Evolutionary conservation across 2,329 filamentous ascomycete species (phyloP), one percentile per base, ranked within the genome.

Genomic region (Fusarium tjaetaba): DNA sequence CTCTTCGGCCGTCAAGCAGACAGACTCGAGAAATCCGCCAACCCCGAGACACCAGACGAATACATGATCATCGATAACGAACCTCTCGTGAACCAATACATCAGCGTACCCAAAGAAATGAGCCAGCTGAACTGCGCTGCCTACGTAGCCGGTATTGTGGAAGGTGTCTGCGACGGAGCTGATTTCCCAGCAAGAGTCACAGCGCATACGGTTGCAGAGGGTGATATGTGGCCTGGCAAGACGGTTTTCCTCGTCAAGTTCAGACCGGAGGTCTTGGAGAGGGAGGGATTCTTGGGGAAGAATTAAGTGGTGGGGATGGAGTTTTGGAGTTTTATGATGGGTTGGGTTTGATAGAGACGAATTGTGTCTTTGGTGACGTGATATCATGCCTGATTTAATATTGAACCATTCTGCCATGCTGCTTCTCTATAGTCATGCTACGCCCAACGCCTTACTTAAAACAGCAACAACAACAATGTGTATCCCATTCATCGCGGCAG

Each of bases 21-120:
- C 84, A 93, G 94, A 24, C 91, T 99, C 66, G 96, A 99, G 85
- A 95, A 96, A 84, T 94, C 91, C 67, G 91, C 91, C 61, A 92
- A 94, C 78, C 92, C 93, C 14, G 90, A 92, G 60, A 96, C 95
- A 59, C 92, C 94, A 14, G 94, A 96, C 77, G 96, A 98, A 86
- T 99, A 98, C 87, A 98, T 99, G 96, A 96, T 99, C 78, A 94
- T 95, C 78, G 96, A 99, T 85, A 98, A 99, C 84, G 96, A 98
- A 81, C 96, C 96, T 28, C 88, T 98, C 57, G 96, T 98, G 43
- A 98, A 98, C 83, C 92, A 93, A 71, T 98, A 96, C 85, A 93
- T 99, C 80, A 94, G 91, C 78, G 93, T 98, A 60, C 96, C 96
- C 22, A 93, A 93, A 79, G 96, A 99, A 84, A 97, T 99, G 94